These are phyloP conservation scores for Diaporthe vaccinii DNA, from an alignment of 2,329 filamentous ascomycete genomes.

Conservation along the genomic window DNA sequence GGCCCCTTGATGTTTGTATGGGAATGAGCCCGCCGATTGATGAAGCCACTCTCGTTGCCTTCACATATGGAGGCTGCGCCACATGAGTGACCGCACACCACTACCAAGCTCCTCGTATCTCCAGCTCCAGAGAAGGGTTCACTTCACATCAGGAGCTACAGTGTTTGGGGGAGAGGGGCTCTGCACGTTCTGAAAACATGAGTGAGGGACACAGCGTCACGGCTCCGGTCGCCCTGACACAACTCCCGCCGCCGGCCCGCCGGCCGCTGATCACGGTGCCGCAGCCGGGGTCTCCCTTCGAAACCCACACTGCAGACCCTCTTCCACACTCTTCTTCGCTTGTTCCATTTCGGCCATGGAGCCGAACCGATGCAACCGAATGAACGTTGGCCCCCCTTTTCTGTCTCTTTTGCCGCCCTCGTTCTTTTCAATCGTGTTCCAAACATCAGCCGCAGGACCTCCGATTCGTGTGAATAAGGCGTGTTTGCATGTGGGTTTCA, in stretches of 20 bases:
- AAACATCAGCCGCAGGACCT: constrained; percentile 52
- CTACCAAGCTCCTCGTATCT: neutral
- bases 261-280: constrained; percentile 16
- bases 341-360: constrained; percentile 4
- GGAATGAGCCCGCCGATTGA: neutral
- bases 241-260: constrained; percentile 16
- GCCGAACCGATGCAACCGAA: constrained; percentile 47
- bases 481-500: constrained; percentile 42
- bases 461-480: constrained; percentile 52
- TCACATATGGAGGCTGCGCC: neutral
- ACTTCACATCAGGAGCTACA: neutral
- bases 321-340: neutral
- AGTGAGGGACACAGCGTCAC: neutral
- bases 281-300: neutral
- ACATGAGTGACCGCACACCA: neutral
- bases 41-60: neutral
- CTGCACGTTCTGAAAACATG: neutral
- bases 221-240: neutral
- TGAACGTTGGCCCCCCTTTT: constrained; percentile 49
- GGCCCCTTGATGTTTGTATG: neutral
- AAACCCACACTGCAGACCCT: neutral
- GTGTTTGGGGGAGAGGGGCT: neutral
- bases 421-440: constrained; percentile 52
- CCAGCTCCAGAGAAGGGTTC: neutral
- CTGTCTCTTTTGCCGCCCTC: constrained; percentile 44